phyloP scores from a whole-genome alignment of 352 stramenopile genomes.

The Phytophthora lateralis region DNA sequence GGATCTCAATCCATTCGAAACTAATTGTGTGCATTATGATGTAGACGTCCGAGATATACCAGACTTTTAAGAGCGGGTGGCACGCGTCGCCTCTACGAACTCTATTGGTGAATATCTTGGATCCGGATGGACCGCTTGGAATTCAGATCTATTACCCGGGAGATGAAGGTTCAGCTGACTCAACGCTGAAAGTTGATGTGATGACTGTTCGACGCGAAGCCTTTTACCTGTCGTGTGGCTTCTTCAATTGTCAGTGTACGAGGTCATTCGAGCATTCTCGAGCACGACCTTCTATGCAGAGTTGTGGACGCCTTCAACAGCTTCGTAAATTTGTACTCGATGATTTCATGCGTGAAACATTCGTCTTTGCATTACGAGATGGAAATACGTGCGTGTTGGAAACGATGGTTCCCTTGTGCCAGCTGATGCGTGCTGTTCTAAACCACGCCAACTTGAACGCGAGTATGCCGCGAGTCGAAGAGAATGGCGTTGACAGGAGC shows the following conservation, averaged over 20 bases:
- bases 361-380: constrained; percentile 38
- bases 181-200: constrained; percentile 41
- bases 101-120: constrained; percentile 76
- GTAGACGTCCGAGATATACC: constrained; percentile 82
- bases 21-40: constrained; percentile 10
- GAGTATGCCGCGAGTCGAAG: constrained; percentile 3
- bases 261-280: constrained; percentile 68
- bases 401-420: constrained; percentile 62
- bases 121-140: constrained; percentile 77
- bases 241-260: constrained; percentile 70
- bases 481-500: not conserved
- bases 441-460: constrained; percentile 68
- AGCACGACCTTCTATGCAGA: constrained; percentile 1
- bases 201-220: constrained; percentile 65
- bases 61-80: constrained; percentile 76
- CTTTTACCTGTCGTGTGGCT: constrained; percentile 78
- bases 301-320: constrained; percentile 31
- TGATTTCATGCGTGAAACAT: constrained; percentile 59
- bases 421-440: constrained; percentile 72
- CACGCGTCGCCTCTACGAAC: constrained; percentile 61
- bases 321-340: constrained; percentile 68
- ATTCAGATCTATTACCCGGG: constrained; percentile 86
- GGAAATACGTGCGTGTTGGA: constrained; percentile 46
- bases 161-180: constrained; percentile 10
- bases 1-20: not conserved